Percentiles rank a stretch among this genome's conserved stretches.
phyloP scores from a whole-genome alignment of 768 basidiomycete genomes.

The Suillus cothurnatus region DNA sequence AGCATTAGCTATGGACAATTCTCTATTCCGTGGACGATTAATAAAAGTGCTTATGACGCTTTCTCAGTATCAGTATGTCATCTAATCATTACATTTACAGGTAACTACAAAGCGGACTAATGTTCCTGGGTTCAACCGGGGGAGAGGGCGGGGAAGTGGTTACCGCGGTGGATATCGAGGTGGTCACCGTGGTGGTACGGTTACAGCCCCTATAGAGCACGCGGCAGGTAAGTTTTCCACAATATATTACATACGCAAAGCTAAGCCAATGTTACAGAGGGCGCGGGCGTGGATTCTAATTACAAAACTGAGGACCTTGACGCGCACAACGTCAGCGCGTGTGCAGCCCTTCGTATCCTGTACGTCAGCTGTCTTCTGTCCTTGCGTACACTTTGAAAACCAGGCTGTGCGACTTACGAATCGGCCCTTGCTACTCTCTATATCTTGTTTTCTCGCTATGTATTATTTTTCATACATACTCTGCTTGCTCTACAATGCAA shows the following conservation, averaged over 20 bases:
- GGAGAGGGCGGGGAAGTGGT: conserved; percentile 71
- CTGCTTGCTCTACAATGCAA: conserved; percentile 26
- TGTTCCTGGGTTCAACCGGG: conserved; percentile 87
- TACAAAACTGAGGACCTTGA: conserved; percentile 19
- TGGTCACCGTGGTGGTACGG: conserved; percentile 53
- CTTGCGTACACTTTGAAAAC: conserved; percentile 5
- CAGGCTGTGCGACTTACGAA: conserved; percentile 13
- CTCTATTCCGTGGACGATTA: conserved; percentile 89
- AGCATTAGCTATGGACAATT: conserved; percentile 92
- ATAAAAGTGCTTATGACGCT: conserved; percentile 66
- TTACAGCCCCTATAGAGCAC: conserved; percentile 58
- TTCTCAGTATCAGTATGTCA: neutral
- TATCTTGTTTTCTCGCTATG: conserved; percentile 15
- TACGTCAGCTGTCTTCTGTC: conserved; percentile 13
- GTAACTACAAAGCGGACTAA: conserved; percentile 97
- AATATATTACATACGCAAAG: conserved; percentile 13
- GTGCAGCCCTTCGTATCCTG: conserved; percentile 17
- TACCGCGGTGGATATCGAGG: conserved; percentile 65
- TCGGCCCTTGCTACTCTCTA: conserved; percentile 7
- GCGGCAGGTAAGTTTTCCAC: conserved; percentile 65
- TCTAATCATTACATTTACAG: conserved; percentile 40
- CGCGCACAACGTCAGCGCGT: conserved; percentile 19
- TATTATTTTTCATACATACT: conserved; percentile 15
- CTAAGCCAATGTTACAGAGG: conserved; percentile 45
- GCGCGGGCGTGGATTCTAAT: conserved; percentile 69